phyloP scores from a whole-genome alignment of 2,329 filamentous ascomycete genomes.

The Aspergillus floridensis region DNA sequence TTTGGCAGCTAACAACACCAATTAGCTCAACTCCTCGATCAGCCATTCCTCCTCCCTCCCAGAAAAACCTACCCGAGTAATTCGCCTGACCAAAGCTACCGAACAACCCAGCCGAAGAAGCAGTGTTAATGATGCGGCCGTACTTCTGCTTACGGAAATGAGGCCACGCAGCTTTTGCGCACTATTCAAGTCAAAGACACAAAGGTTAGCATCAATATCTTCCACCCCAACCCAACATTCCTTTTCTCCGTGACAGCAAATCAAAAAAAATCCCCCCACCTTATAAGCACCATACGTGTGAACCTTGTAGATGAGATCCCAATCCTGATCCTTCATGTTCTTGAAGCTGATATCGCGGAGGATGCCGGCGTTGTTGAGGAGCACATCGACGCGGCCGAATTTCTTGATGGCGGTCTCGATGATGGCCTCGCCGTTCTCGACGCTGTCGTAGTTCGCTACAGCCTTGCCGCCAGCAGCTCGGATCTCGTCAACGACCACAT shows the following conservation, averaged over 20 bases:
- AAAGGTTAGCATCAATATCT: no score
- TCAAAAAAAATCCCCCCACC: slow-evolving; percentile 33
- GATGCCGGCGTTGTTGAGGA: slow-evolving; percentile 98
- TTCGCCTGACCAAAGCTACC: slow-evolving; percentile 95
- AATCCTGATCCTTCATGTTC: slow-evolving; percentile 96
- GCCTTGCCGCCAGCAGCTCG: slow-evolving; percentile 88
- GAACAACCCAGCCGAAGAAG: slow-evolving; percentile 92
- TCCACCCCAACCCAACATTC: no score
- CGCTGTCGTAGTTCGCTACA: slow-evolving; percentile 88
- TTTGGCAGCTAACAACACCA: slow-evolving; percentile 68
- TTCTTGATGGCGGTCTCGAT: slow-evolving; percentile 62
- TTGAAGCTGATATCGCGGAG: slow-evolving; percentile 94
- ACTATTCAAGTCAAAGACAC: slow-evolving; percentile 34
- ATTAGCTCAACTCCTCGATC: background rate
- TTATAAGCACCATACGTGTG: slow-evolving; percentile 95
- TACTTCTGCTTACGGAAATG: slow-evolving; percentile 99
- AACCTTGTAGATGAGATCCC: slow-evolving; percentile 91
- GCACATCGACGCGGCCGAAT: slow-evolving; percentile 74
- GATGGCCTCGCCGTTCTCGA: slow-evolving; percentile 85
- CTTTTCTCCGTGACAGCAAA: no score
- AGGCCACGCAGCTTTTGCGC: slow-evolving; percentile 89
- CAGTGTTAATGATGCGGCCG: slow-evolving; percentile 92
- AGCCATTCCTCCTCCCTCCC: background rate
- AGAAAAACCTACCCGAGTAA: slow-evolving; percentile 66
- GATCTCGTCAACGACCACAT: slow-evolving; percentile 50